These are phyloP conservation scores for Durotheca rogersii DNA, from an alignment of 495 filamentous ascomycete genomes.

Conservation along the genomic window DNA sequence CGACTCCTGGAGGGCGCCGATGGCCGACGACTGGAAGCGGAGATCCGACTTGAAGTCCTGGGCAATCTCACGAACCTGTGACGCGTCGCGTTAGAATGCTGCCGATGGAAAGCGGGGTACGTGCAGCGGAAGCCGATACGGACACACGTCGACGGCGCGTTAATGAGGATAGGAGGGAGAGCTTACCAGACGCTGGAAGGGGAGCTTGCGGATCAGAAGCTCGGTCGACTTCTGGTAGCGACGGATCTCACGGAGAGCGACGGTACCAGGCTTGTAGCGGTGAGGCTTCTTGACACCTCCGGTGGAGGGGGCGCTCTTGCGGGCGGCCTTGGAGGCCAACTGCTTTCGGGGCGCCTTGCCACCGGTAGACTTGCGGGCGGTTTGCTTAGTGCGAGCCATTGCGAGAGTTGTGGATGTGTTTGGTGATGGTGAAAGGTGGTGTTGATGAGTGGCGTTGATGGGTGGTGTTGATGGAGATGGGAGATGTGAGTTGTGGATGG, in stretches of 20 bases:
- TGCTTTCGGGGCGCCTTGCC: conserved; percentile 99
- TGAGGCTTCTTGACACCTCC: conserved; percentile 99
- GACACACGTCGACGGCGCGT: background rate
- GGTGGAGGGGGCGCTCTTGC: conserved; percentile 59
- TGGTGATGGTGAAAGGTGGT: conserved; percentile 48
- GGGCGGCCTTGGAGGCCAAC: conserved; percentile 62
- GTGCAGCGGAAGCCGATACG: background rate
- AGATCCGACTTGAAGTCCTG: conserved; percentile 99
- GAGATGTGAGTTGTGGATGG: conserved; percentile 41
- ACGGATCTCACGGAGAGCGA: conserved; percentile 99
- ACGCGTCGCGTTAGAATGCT: conserved; percentile 34
- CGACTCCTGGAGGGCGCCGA: conserved; percentile 99
- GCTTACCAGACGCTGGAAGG: conserved; percentile 95
- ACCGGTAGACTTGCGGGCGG: conserved; percentile 99
- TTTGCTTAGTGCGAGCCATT: conserved; percentile 99
- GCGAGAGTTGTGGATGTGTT: conserved; percentile 48
- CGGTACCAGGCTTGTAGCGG: conserved; percentile 99
- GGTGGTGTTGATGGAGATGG: conserved; percentile 44
- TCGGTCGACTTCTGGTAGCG: conserved; percentile 99
- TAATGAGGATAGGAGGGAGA: background rate
- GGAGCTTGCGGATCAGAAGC: conserved; percentile 99
- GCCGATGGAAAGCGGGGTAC: conserved; percentile 1
- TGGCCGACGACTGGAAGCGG: conserved; percentile 99
- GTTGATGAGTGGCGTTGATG: conserved; percentile 46
- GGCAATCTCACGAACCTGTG: conserved; percentile 89